A percentile compares a stretch with the other conserved stretches of the same genome.
Evolutionary conservation across 805 yeast species (phyloP).

Genomic region (Lachancea fermentati): DNA sequence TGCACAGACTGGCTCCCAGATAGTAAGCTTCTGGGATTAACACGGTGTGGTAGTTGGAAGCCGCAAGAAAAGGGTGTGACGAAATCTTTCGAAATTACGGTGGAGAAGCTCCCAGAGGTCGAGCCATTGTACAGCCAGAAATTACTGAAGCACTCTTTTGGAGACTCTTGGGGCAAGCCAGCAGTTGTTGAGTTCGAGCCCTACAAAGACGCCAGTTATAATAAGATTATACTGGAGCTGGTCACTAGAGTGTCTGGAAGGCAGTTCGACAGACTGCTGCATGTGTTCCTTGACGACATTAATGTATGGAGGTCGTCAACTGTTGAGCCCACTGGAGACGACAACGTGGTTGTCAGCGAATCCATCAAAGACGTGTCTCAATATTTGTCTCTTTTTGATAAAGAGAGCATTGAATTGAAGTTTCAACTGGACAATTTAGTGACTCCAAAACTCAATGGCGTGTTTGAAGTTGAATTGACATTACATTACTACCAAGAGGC

Average conservation of each 20-base stretch:
- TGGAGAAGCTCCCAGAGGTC: slow-evolving; percentile 20
- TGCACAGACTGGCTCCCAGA: too few relatives aligned
- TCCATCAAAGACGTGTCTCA: slow-evolving; percentile 60
- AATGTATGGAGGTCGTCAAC: slow-evolving; percentile 85
- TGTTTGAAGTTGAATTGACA: slow-evolving; percentile 46
- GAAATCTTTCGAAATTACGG: slow-evolving; percentile 12
- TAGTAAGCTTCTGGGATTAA: too few relatives aligned
- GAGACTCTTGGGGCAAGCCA: slow-evolving; percentile 56
- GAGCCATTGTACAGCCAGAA: slow-evolving; percentile 34
- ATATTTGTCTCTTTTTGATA: slow-evolving; percentile 45
- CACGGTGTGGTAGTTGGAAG: too few relatives aligned
- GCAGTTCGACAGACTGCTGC: slow-evolving; percentile 62
- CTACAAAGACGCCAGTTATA: slow-evolving; percentile 43
- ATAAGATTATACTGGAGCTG: slow-evolving; percentile 48
- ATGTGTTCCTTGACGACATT: slow-evolving; percentile 53
- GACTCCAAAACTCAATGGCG: slow-evolving; percentile 52
- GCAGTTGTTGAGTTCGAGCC: slow-evolving; percentile 37
- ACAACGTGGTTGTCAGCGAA: slow-evolving; percentile 41
- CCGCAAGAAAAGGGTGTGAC: too few relatives aligned
- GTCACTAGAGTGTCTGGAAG: slow-evolving; percentile 50
- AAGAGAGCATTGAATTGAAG: slow-evolving; percentile 36
- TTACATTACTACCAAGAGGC: slow-evolving; percentile 42
- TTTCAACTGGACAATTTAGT: slow-evolving; percentile 64
- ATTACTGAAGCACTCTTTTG: slow-evolving; percentile 46
- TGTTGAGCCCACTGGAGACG: slow-evolving; percentile 60